Conservation (phyloP, 495 filamentous ascomycete species). For the Pyrenula massariospora region DNA sequence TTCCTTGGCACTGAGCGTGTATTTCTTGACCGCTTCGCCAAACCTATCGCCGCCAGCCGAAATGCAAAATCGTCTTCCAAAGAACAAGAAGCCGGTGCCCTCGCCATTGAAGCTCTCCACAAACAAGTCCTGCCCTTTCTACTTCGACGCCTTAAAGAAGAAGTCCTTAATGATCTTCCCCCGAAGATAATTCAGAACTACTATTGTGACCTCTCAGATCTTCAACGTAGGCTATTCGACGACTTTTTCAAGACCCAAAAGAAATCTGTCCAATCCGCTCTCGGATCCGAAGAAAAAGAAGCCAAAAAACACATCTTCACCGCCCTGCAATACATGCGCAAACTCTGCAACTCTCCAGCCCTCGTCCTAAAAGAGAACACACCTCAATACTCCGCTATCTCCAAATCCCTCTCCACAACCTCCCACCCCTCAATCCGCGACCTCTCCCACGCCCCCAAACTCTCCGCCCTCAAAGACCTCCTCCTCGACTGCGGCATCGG, state of each 20-base stretch:
- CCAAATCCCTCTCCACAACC: conserved; percentile 56
- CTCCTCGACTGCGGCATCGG: conserved; percentile 95
- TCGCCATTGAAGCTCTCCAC: conserved; percentile 93
- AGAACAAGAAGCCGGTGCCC: conserved; percentile 91
- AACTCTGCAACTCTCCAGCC: conserved; percentile 93
- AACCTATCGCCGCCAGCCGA: conserved; percentile 88
- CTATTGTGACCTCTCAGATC: conserved; percentile 94
- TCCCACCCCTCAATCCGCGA: conserved; percentile 65
- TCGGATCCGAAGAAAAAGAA: conserved; percentile 67
- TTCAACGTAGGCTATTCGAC: conserved; percentile 90
- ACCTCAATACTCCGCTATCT: conserved; percentile 78
- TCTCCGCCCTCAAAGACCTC: conserved; percentile 77
- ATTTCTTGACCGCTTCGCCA: conserved; percentile 92
- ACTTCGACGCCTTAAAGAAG: conserved; percentile 91
- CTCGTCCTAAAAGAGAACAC: conserved; percentile 90
- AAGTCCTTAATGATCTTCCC: conserved; percentile 89
- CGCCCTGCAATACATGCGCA: conserved; percentile 97
- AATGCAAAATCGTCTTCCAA: conserved; percentile 96
- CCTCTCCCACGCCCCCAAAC: conserved; percentile 80
- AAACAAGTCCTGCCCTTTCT: conserved; percentile 97
- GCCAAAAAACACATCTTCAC: conserved; percentile 99
- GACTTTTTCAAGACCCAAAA: conserved; percentile 91
- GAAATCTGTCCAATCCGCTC: conserved; percentile 66
- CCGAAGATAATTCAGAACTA: conserved; percentile 99
- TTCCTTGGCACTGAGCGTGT: conserved; percentile 98